Base-by-base conservation (phyloP, 2,329 filamentous ascomycete genomes). In the Huntiella bhutanensis region DNA sequence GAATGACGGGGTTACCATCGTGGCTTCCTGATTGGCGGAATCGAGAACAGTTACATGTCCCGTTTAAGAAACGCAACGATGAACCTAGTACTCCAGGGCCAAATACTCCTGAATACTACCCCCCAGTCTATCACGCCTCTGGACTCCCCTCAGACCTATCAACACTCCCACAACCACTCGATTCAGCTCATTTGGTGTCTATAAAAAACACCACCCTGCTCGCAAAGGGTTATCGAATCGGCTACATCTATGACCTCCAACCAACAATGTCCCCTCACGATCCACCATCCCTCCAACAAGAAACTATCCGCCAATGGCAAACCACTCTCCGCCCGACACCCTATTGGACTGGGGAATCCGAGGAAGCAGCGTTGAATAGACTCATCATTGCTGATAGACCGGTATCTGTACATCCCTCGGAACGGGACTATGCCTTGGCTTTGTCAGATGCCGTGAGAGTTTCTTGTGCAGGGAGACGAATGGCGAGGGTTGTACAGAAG, bases 11-110 rank as follows among this genome's bases (percentile, higher is more conserved):
- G 3, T 33, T 52, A 4, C 51, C 51, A 5, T 50, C 50, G 1
- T 52, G 51, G 51, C 46, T 52, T 10, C 51, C 51, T 4, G 51
- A 52, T 36, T 52, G 51, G 51, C 51, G 51, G 3, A 43, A 49
- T 33, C 48, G 45, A 22, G 39, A 41, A 19, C 47, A 51, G 19
- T 52, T 51, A 38, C 51, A 52, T 36, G 50, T 52, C 4, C 41
- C 47, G 6, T 47, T 52, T 28, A 46, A 47, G 19, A 52, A 52
- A 36, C 44, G 49, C 33, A 28, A 28, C 22, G 22, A 28, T 28
- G 22, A 28, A 28, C 22, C 22, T 28, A 10, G 22, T 28, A 28
- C 22, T 28, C 22, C 22, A 10, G 22, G 22, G 22, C 22, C 22
- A 28, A 28, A 28, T 28, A 8, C 22, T 12, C 41, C 16, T 11